A percentile compares a stretch with the other conserved stretches of the same genome.
These are phyloP conservation scores for Aspergillus niger DNA, from an alignment of 2,329 filamentous ascomycete genomes.

Conservation along the genomic window DNA sequence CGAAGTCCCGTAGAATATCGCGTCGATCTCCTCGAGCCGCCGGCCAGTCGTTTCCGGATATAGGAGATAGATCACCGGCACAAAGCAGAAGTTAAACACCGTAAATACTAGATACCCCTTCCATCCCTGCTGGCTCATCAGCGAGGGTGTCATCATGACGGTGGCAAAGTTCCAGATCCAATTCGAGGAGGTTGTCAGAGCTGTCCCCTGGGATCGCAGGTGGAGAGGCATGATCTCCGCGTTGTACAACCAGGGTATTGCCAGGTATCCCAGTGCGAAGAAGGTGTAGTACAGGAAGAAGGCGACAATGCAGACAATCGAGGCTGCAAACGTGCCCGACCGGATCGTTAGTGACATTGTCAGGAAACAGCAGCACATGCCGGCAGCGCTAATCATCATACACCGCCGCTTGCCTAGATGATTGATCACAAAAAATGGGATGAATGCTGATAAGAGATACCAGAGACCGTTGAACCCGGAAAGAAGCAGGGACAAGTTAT, in stretches of 20 bases:
- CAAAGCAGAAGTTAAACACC: slow-evolving; percentile 23
- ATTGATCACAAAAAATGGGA: slow-evolving; percentile 48
- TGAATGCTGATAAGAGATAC: slow-evolving; percentile 11
- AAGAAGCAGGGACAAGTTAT: slow-evolving; percentile 4
- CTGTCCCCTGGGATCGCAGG: slow-evolving; percentile 8
- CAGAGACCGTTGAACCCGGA: slow-evolving; percentile 5
- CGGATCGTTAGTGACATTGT: slow-evolving; percentile 45
- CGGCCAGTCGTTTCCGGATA: slow-evolving; percentile 32
- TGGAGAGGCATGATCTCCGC: slow-evolving; percentile 18
- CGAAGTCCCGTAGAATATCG: slow-evolving; percentile 7
- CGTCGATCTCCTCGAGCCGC: slow-evolving; percentile 42
- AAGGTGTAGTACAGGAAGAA: slow-evolving; percentile 25
- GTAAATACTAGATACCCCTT: slow-evolving; percentile 57
- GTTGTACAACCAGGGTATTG: slow-evolving; percentile 25
- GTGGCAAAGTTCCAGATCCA: slow-evolving; percentile 13
- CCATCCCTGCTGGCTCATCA: slow-evolving; percentile 50
- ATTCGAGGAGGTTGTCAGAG: slow-evolving; percentile 12
- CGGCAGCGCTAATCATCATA: slow-evolving; percentile 47
- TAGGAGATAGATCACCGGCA: slow-evolving; percentile 25
- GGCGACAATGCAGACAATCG: slow-evolving; percentile 47
- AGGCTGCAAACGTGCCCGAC: slow-evolving; percentile 41
- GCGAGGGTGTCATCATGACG: slow-evolving; percentile 13
- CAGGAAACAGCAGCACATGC: slow-evolving; percentile 49
- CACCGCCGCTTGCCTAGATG: slow-evolving; percentile 40
- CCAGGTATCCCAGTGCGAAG: slow-evolving; percentile 12